phyloP scores from a whole-genome alignment of 2,329 filamentous ascomycete species.

The Ophiostoma fasciatum region DNA sequence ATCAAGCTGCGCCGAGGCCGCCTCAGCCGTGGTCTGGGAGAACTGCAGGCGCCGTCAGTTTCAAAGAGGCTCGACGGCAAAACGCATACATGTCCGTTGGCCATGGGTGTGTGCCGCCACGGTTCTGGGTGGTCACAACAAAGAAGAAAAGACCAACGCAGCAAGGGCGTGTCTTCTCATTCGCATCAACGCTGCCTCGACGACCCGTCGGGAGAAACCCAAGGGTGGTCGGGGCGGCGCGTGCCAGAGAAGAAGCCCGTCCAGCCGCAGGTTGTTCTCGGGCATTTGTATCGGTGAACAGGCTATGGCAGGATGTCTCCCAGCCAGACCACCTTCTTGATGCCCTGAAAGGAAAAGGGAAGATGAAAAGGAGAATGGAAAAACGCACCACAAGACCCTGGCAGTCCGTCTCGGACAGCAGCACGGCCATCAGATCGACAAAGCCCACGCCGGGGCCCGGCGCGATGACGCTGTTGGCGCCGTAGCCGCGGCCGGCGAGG shows the following conservation, averaged over 20 bases:
- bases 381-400: slow-evolving; percentile 24
- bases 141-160: not conserved
- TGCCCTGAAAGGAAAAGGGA: slow-evolving; percentile 22
- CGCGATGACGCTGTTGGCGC: slow-evolving; percentile 60
- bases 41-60: slow-evolving; percentile 20
- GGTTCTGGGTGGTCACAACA: not conserved
- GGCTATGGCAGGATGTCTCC: slow-evolving; percentile 28
- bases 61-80: slow-evolving; percentile 1
- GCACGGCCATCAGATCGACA: slow-evolving; percentile 65
- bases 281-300: slow-evolving; percentile 57
- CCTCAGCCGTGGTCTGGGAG: slow-evolving; percentile 19
- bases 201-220: not conserved
- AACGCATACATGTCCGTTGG: slow-evolving; percentile 20
- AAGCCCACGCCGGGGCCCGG: slow-evolving; percentile 56
- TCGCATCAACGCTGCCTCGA: not conserved
- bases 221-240: not conserved
- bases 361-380: slow-evolving; percentile 7
- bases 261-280: slow-evolving; percentile 30
- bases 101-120: no score
- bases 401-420: slow-evolving; percentile 57
- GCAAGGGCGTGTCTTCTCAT: not conserved
- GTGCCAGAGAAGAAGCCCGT: not conserved
- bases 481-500: slow-evolving; percentile 58
- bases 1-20: slow-evolving; percentile 13
- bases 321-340: slow-evolving; percentile 48